Evolutionary conservation across 257 asterid genomes (phyloP).

Genomic region (Schizonepeta tenuifolia): DNA sequence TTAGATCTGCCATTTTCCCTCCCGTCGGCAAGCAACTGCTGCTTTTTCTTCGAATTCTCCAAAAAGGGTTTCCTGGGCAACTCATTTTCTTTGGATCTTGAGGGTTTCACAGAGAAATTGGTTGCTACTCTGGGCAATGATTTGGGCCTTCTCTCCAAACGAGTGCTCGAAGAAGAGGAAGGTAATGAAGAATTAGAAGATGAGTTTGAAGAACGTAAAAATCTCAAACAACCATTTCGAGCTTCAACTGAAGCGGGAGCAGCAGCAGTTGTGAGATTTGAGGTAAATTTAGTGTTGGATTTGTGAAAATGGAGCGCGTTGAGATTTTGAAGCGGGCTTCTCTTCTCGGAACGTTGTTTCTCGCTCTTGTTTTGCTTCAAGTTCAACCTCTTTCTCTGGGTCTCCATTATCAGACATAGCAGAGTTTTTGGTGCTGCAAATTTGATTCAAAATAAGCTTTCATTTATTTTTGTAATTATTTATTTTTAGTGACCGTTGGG

Average conservation of each 20-base stretch:
- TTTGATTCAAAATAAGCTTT: background rate
- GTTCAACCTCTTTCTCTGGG: slow-evolving; percentile 15
- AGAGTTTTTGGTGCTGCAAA: slow-evolving; percentile 1
- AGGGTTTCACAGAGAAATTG: slow-evolving; percentile 27
- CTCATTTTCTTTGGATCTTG: slow-evolving; percentile 51
- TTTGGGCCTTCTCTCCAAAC: slow-evolving; percentile 33
- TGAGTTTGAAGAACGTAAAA: slow-evolving; percentile 33
- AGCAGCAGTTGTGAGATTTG: slow-evolving; percentile 32
- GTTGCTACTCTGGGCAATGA: slow-evolving; percentile 28
- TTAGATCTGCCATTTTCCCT: slow-evolving; percentile 36
- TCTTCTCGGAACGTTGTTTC: slow-evolving; percentile 14
- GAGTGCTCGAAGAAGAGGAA: slow-evolving; percentile 35
- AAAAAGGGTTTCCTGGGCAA: slow-evolving; percentile 39
- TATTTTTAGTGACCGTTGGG: slow-evolving; percentile 37
- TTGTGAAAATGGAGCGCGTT: slow-evolving; percentile 35
- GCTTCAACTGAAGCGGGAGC: slow-evolving; percentile 35
- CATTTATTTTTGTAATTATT: background rate
- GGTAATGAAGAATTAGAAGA: slow-evolving; percentile 26
- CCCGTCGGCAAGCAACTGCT: slow-evolving; percentile 12
- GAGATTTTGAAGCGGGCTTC: slow-evolving; percentile 51
- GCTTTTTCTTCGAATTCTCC: slow-evolving; percentile 40
- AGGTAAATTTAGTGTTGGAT: slow-evolving; percentile 19
- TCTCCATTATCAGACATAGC: slow-evolving; percentile 28
- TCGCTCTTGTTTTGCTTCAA: slow-evolving; percentile 22
- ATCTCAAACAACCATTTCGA: slow-evolving; percentile 39